Base-by-base conservation (phyloP, 257 asterid genomes). In the Przewalskia tangutica region DNA sequence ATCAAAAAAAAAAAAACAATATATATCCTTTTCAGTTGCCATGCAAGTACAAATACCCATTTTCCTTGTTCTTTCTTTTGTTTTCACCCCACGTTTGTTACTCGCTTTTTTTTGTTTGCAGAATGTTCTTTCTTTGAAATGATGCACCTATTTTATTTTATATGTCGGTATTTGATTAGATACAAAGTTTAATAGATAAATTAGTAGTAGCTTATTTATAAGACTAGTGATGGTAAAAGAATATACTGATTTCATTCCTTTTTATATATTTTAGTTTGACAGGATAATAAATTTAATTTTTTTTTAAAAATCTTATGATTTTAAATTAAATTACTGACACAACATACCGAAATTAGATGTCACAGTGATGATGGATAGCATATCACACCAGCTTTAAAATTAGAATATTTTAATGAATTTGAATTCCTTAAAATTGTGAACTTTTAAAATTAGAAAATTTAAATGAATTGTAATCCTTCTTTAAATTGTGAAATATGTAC, bases 101-200 rank as follows among this genome's bases (percentile, higher is more conserved):
- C 4, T 13, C 0, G 54, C 12, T 11, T 0, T 4, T 0, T 10
- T 2, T 23, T 0, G 0, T 27, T 10, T 18, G 2, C 40, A 3
- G 4, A 20, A 1, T 20, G 0, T 46, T 46, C 18, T 46, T 18
- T 18, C 18, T 18, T 23, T 71, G 6, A 11, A 44, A 20, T 0
- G 6, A 36, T 36, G 3, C 1, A 66, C 1, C 3, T 38, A 38
- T 38, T 38, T 36, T 14, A 65, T 36, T 65, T 65, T 36, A 34
- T 16, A 18, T 5, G 3, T 18, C 0, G 0, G 0, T 11, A 8
- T 46, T 46, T 46, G 12, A 46, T 71, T 71, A 40, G 5, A 46
- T 18, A 4, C 0, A 0, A 1, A 9, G 0, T 68, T 68, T 38
- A 67, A 67, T 1, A 42, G 0, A 4, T 67, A 5, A 67, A 67